Conservation (phyloP, 202 grass and related monocot genomes). For the Schoenoplectus tabernaemontani region DNA sequence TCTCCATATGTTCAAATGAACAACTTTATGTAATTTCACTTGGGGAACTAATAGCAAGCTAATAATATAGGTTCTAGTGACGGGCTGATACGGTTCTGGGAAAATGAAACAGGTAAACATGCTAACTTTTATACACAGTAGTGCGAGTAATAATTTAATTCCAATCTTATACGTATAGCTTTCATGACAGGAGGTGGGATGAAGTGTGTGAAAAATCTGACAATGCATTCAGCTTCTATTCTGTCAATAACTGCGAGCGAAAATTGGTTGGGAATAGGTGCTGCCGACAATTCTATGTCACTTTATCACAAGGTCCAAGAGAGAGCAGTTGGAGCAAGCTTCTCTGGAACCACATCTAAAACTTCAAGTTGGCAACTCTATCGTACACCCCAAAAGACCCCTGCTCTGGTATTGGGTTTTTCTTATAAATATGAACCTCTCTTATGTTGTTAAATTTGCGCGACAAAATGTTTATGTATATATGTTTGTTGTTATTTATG, state of each 20-base stretch:
- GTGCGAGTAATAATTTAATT: background rate
- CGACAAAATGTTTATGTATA: background rate
- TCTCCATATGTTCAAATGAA: background rate
- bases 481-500: constrained; percentile 20
- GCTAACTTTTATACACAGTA: constrained; percentile 13
- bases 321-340: constrained; percentile 53
- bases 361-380: constrained; percentile 93
- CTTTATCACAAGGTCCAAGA: constrained; percentile 94
- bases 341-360: constrained; percentile 75
- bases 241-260: constrained; percentile 83
- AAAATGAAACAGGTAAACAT: constrained; percentile 87
- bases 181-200: constrained; percentile 47
- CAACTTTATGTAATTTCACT: constrained; percentile 9
- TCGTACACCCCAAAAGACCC: constrained; percentile 89
- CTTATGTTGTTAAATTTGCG: background rate
- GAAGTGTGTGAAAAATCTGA: constrained; percentile 92
- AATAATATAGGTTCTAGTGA: constrained; percentile 68
- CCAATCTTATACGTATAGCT: background rate
- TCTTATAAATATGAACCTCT: background rate
- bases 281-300: constrained; percentile 93
- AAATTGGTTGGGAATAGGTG: constrained; percentile 95
- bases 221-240: constrained; percentile 69
- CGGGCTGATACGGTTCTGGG: constrained; percentile 96
- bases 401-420: constrained; percentile 75
- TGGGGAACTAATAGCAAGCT: constrained; percentile 18